These are phyloP conservation scores for Sporothrix schenckii DNA, from an alignment of 2,329 filamentous ascomycete species.

Conservation along the genomic window DNA sequence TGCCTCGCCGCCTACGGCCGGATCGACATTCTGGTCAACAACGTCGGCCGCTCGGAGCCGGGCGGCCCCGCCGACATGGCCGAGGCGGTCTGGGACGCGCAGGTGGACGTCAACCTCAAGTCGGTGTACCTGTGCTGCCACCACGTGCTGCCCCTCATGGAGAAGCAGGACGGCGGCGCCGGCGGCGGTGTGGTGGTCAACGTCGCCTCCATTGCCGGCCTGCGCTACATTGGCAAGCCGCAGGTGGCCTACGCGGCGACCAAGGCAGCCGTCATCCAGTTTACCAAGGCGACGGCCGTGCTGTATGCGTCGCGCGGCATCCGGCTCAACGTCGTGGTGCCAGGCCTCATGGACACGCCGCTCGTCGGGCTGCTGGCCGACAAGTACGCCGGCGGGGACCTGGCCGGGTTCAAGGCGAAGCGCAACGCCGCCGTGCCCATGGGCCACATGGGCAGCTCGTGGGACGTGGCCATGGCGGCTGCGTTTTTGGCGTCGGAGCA, in stretches of 20 bases:
- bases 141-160: constrained; percentile 2
- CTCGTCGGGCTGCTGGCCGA: constrained; percentile 3
- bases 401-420: constrained; percentile 21
- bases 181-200: constrained; percentile 7
- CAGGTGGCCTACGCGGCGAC: constrained; percentile 25
- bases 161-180: background rate
- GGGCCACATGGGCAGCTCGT: constrained; percentile 25
- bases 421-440: constrained; percentile 21
- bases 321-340: background rate
- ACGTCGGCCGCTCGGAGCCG: constrained; percentile 26
- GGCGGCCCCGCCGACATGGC: constrained; percentile 21
- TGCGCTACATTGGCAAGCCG: constrained; percentile 26
- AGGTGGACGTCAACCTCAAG: constrained; percentile 27
- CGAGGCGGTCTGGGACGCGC: constrained; percentile 20
- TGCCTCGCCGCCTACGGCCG: constrained; percentile 17
- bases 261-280: constrained; percentile 23
- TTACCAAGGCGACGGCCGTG: constrained; percentile 21
- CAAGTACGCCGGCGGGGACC: constrained; percentile 21
- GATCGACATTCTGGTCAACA: constrained; percentile 26
- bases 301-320: background rate
- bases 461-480: constrained; percentile 20
- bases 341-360: constrained; percentile 2
- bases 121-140: constrained; percentile 22
- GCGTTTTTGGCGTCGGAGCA: constrained; percentile 22
- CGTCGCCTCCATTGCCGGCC: constrained; percentile 17